A percentile compares a stretch with the other conserved stretches of the same genome.
phyloP scores from a whole-genome alignment of 1,139 yeast species.

The Pichia sp. region DNA sequence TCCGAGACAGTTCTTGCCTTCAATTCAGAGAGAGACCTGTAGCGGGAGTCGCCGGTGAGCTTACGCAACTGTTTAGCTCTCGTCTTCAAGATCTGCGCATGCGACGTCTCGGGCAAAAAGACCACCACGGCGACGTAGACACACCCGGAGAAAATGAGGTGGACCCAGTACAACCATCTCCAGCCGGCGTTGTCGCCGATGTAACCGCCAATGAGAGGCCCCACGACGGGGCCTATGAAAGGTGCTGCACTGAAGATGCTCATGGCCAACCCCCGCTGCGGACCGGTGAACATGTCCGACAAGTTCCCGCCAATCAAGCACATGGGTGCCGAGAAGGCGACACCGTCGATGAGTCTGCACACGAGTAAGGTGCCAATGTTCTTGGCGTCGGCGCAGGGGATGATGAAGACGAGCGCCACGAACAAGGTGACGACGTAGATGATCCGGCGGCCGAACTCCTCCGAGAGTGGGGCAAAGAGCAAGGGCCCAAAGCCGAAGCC shows the following conservation, averaged over 20 bases:
- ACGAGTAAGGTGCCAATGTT: conserved; percentile 68
- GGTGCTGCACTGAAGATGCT: conserved; percentile 68
- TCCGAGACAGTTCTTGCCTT: conserved; percentile 40
- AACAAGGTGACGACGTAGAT: conserved; percentile 53
- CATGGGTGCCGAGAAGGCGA: conserved; percentile 78
- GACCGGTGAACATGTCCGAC: conserved; percentile 64
- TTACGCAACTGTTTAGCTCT: conserved; percentile 54
- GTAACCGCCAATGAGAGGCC: conserved; percentile 67
- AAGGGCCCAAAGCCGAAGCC: conserved; percentile 81
- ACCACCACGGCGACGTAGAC: conserved; percentile 40
- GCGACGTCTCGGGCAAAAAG: conserved; percentile 57
- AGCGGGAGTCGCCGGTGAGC: conserved; percentile 50
- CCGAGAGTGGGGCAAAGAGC: conserved; percentile 68
- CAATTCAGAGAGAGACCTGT: conserved; percentile 46
- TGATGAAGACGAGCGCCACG: conserved; percentile 57
- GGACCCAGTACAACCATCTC: conserved; percentile 76
- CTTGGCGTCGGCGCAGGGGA: conserved; percentile 69
- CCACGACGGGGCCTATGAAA: conserved; percentile 63
- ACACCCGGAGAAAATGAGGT: conserved; percentile 54
- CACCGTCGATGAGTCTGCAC: conserved; percentile 64
- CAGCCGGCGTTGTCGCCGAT: conserved; percentile 64
- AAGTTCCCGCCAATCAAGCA: conserved; percentile 74
- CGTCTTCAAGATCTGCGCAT: conserved; percentile 44
- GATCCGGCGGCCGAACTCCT: conserved; percentile 63
- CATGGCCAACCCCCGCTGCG: conserved; percentile 76